Evolutionary conservation across 345 rosid genomes (phyloP), one percentile per base, ranked within the genome.

Genomic region (Hirschfeldia incana): DNA sequence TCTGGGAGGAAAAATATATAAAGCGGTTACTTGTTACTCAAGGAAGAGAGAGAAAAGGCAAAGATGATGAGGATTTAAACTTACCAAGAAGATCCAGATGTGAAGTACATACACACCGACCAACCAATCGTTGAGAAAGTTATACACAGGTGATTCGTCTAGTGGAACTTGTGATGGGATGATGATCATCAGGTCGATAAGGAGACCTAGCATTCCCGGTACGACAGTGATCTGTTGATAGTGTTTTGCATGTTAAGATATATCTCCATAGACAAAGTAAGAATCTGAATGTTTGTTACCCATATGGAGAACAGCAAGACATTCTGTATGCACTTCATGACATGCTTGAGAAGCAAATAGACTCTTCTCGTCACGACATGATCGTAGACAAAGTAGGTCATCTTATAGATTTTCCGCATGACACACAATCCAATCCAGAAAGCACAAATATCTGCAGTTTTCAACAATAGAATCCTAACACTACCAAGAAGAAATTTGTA

Each of bases 151-250:
- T 15, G 21, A 62, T 30, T 28, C 10, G 15, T 7, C 15, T 59
- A 67, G 30, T 0, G 78, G 28, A 26, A 79, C 78, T 34, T 63
- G 69, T 21, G 12, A 33, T 67, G 82, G 82, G 53, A 67, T 74
- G 67, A 79, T 73, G 69, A 67, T 49, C 77, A 67, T 66, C 0
- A 79, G 78, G 8, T 66, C 26, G 17, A 79, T 58, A 8, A 79
- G 78, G 15, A 79, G 53, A 13, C 82, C 78, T 0, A 72, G 60
- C 73, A 79, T 30, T 3, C 30, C 51, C 1, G 82, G 74, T 42
- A 79, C 59, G 15, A 73, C 39, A 60, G 11, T 17, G 51, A 79
- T 79, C 73, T 79, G 65, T 62, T 42, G 58, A 67, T 34, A 0
- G 9, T 17, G 49, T 8, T 61, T 61, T 60, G 73, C 80, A 33